Evolutionary conservation across 1,284 basidiomycete genomes (phyloP).

Genomic region (Ganoderma resinaceum): DNA sequence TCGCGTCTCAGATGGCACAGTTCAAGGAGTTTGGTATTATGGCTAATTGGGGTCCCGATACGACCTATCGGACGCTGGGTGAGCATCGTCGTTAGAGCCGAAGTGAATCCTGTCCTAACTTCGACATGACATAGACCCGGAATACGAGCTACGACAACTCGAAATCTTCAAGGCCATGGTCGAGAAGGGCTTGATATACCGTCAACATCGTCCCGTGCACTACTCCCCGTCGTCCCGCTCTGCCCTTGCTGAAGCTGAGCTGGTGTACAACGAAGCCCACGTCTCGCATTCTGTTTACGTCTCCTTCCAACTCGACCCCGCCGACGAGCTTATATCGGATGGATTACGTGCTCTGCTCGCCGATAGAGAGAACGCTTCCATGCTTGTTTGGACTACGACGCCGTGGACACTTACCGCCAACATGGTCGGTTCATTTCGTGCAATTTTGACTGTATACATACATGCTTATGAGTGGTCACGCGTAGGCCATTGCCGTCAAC

Average conservation of each 20-base stretch:
- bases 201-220: conserved; percentile 90
- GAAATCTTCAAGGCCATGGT: conserved; percentile 91
- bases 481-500: conserved; percentile 87
- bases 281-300: conserved; percentile 91
- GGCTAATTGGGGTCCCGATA: conserved; percentile 84
- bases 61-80: conserved; percentile 91
- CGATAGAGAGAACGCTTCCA: conserved; percentile 45
- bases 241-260: conserved; percentile 95
- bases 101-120: conserved; percentile 10
- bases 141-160: conserved; percentile 91
- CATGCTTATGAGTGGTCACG: background rate
- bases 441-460: background rate
- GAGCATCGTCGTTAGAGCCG: conserved; percentile 32
- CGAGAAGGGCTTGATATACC: conserved; percentile 84
- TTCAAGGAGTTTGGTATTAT: conserved; percentile 90
- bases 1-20: conserved; percentile 81
- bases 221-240: conserved; percentile 96
- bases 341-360: conserved; percentile 34
- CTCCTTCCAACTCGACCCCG: conserved; percentile 65
- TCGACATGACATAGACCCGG: conserved; percentile 64
- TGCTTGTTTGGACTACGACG: conserved; percentile 98
- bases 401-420: conserved; percentile 98
- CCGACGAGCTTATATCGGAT: conserved; percentile 32
- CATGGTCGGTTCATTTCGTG: conserved; percentile 67
- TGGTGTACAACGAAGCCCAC: conserved; percentile 91